phyloP scores from a whole-genome alignment of 306 rosid genomes.

The Bauhinia variegata region DNA sequence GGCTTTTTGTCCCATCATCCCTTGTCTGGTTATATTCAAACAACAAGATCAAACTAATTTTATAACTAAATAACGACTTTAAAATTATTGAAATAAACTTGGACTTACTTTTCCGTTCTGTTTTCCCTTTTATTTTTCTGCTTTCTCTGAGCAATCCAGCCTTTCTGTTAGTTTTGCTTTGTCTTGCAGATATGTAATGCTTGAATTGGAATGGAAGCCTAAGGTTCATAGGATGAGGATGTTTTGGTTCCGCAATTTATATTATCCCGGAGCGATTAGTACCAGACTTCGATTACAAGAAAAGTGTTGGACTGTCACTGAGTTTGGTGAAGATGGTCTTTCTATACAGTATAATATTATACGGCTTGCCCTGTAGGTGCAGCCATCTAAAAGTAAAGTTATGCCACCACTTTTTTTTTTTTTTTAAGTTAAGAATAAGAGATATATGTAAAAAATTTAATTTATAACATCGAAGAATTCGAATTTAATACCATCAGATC shows the following conservation, averaged over 20 bases:
- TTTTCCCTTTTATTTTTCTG: constrained; percentile 1
- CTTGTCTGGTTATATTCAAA: constrained; percentile 39
- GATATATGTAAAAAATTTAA: too few species aligned
- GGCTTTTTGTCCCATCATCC: constrained; percentile 35
- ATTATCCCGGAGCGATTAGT: constrained; percentile 20
- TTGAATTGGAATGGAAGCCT: constrained; percentile 86
- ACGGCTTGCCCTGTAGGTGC: background rate
- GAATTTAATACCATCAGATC: too few species aligned
- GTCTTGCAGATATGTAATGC: constrained; percentile 72
- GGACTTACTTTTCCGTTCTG: background rate
- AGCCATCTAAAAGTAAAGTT: constrained; percentile 7
- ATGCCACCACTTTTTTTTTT: too few species aligned
- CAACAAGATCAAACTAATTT: constrained; percentile 36
- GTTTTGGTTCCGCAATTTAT: constrained; percentile 35
- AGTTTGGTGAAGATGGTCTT: constrained; percentile 45
- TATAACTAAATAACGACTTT: constrained; percentile 32
- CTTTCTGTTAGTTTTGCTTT: constrained; percentile 54
- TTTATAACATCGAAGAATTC: too few species aligned
- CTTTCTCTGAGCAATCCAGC: constrained; percentile 7
- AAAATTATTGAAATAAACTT: constrained; percentile 3
- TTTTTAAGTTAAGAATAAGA: too few species aligned
- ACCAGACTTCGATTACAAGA: constrained; percentile 46
- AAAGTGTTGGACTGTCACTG: constrained; percentile 28
- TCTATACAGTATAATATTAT: background rate
- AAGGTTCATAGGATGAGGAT: constrained; percentile 32